Percentiles rank a stretch among this genome's conserved stretches.
These are phyloP conservation scores for Clonostachys rosea DNA, from an alignment of 2,329 filamentous ascomycete species.

Conservation along the genomic window DNA sequence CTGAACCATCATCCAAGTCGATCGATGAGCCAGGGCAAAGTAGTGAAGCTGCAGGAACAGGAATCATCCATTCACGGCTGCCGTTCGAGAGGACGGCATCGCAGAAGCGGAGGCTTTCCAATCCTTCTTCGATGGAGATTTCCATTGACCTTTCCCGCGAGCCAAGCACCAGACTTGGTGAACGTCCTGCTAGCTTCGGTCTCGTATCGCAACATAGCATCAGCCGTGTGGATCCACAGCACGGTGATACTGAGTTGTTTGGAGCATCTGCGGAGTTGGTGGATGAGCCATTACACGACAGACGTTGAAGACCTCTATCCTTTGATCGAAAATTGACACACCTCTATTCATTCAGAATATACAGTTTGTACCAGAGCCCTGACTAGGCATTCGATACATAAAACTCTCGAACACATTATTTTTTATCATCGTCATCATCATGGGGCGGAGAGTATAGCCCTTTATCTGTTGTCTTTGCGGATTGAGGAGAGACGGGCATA, in stretches of 20 bases:
- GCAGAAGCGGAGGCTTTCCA: slow-evolving; percentile 40
- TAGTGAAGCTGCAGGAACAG: background rate
- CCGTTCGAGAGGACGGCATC: slow-evolving; percentile 56
- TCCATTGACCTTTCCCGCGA: slow-evolving; percentile 19
- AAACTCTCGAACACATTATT: too few relatives aligned
- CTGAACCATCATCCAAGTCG: too few relatives aligned
- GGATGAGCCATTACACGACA: background rate
- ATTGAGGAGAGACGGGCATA: too few relatives aligned
- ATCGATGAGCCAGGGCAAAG: background rate
- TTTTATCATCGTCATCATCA: too few relatives aligned
- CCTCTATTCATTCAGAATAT: too few relatives aligned
- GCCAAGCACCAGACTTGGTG: slow-evolving; percentile 24
- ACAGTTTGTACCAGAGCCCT: too few relatives aligned
- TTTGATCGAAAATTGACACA: too few relatives aligned
- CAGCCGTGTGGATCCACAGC: slow-evolving; percentile 45
- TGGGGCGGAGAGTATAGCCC: too few relatives aligned
- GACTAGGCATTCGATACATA: too few relatives aligned
- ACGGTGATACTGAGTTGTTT: background rate
- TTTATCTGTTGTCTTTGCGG: too few relatives aligned
- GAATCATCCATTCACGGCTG: slow-evolving; percentile 19
- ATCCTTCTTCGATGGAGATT: slow-evolving; percentile 42
- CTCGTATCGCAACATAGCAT: slow-evolving; percentile 54
- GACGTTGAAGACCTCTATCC: too few relatives aligned
- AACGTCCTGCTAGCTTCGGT: slow-evolving; percentile 50
- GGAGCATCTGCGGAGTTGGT: background rate